A percentile compares a stretch with the other conserved stretches of the same genome.
phyloP scores from a whole-genome alignment of 495 filamentous ascomycete species.

The Entonaema liquescens region DNA sequence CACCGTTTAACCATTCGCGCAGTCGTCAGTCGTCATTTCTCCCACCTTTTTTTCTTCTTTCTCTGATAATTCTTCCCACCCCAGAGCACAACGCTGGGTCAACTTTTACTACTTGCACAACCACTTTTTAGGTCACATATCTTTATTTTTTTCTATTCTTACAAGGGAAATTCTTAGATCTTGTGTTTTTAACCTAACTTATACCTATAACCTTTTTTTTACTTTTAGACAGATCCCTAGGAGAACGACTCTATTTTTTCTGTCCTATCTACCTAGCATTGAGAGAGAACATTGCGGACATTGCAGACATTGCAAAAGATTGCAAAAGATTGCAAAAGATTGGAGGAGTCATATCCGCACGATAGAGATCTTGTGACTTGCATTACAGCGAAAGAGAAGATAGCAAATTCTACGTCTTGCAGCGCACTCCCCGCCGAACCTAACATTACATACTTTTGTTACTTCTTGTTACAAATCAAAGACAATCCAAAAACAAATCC shows the following conservation, averaged over 20 bases:
- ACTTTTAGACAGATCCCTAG: constrained; percentile 26
- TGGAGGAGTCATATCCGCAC: constrained; percentile 25
- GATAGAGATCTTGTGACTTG: constrained; percentile 38
- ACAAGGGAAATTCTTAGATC: constrained; percentile 26
- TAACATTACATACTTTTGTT: constrained; percentile 16
- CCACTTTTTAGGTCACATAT: constrained; percentile 13
- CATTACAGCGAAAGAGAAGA: constrained; percentile 36
- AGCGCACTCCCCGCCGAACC: constrained; percentile 22
- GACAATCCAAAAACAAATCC: constrained; percentile 7
- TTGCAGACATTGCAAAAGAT: constrained; percentile 1
- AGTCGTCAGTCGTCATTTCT: constrained; percentile 42
- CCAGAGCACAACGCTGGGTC: constrained; percentile 17
- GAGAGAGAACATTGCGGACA: constrained; percentile 2
- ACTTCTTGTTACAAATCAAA: constrained; percentile 35
- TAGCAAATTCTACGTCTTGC: constrained; percentile 19
- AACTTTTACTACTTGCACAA: constrained; percentile 6
- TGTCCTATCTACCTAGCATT: constrained; percentile 21
- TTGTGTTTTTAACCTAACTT: constrained; percentile 15
- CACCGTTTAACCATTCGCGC: constrained; percentile 30
- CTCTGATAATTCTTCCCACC: constrained; percentile 36
- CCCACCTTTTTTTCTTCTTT: constrained; percentile 40
- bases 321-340: background rate
- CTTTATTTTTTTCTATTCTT: constrained; percentile 11
- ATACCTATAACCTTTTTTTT: constrained; percentile 2
- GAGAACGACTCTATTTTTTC: constrained; percentile 31